Base-by-base conservation (phyloP, 2,329 filamentous ascomycete genomes). In the Sclerotinia borealis region DNA sequence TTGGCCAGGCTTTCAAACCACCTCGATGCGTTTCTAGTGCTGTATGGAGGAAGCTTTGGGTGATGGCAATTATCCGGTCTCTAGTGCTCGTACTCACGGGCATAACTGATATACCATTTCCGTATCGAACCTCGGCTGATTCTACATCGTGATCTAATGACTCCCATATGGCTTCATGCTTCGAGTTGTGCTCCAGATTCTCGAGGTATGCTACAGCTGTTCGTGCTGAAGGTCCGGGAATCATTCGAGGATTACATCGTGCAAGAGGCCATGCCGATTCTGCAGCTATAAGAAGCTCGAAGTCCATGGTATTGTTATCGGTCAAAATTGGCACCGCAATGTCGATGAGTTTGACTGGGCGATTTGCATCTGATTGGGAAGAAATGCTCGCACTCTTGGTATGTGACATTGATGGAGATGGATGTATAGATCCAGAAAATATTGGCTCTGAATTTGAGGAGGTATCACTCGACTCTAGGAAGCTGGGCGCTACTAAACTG, bases 11-110 rank as follows among this genome's bases (percentile, higher is more conserved):
- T 22, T 65, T 56, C 50, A 62, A 56, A 3, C 60, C 60, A 29
- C 84, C 80, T 52, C 83, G 81, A 73, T 90, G 87, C 49, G 87
- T 88, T 17, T 89, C 85, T 3, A 90, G 79, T 1, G 88, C 88
- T 70, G 88, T 90, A 75, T 89, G 85, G 10, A 90, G 76, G 72
- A 89, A 90, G 48, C 80, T 84, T 72, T 90, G 87, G 0, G 86
- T 89, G 66, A 90, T 89, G 55, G 86, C 87, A n/a, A 89, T 80
- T 69, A 90, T 82, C 72, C 85, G 86, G 72, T 91, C 88, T 37
- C 87, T 80, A 2, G 86, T 86, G 50, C 80, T 73, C 4, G 77
- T 70, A 3, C 73, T 77, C 58, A 83, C 75, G 4, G 80, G 77
- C 6, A 80, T 75, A 2, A 83, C 79, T 3, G 76, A 76, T 54